A percentile compares a stretch with the other conserved stretches of the same genome.
Conservation (phyloP, 108 stramenopile genomes). For the Nitzschia putrida region DNA sequence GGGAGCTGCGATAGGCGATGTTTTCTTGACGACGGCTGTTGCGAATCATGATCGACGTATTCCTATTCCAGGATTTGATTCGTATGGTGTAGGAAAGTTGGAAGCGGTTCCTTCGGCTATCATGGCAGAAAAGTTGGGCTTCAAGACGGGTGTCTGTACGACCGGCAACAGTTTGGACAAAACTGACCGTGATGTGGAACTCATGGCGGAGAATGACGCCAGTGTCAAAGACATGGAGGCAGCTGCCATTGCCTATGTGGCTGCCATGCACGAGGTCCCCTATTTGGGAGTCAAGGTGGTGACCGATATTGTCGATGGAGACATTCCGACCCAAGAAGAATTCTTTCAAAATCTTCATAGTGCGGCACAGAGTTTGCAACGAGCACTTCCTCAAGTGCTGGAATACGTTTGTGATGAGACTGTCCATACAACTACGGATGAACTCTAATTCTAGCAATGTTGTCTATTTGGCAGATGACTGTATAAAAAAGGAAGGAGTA, state of each 20-base stretch:
- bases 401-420: conserved; percentile 75
- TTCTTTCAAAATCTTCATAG: conserved; percentile 90
- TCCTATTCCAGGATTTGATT: conserved; percentile 89
- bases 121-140: conserved; percentile 43
- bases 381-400: conserved; percentile 86
- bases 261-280: conserved; percentile 71
- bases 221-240: conserved; percentile 98
- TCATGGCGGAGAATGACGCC: conserved; percentile 86
- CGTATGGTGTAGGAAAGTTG: conserved; percentile 83
- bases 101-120: conserved; percentile 45
- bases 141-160: conserved; percentile 89
- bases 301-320: conserved; percentile 95
- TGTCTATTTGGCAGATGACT: too few relatives aligned
- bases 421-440: too few relatives aligned
- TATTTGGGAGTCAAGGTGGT: conserved; percentile 96
- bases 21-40: conserved; percentile 84
- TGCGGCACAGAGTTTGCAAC: conserved; percentile 88
- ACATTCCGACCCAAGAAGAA: conserved; percentile 87
- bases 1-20: conserved; percentile 91
- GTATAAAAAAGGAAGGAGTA: too few relatives aligned
- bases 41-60: conserved; percentile 97
- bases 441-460: too few relatives aligned
- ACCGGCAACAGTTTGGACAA: conserved; percentile 93
- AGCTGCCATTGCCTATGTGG: conserved; percentile 91
- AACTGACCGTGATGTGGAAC: conserved; percentile 70